These are phyloP conservation scores for Monosporascus sp. DNA, from an alignment of 2,329 filamentous ascomycete species.

Conservation along the genomic window DNA sequence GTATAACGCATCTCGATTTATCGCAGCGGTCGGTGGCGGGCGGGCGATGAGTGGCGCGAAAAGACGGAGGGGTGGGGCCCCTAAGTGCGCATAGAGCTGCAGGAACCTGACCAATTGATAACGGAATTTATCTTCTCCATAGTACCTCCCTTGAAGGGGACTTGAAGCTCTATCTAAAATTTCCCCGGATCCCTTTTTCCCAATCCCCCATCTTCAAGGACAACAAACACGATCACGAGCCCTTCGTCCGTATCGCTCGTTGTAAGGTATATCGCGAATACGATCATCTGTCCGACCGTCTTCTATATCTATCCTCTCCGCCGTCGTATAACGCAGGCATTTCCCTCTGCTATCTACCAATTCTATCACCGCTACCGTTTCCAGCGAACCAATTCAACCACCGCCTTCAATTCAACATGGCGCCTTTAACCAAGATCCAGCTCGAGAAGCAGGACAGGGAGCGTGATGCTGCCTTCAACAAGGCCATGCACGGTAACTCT, in stretches of 20 bases:
- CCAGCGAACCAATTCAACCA: neutral
- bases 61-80: no score
- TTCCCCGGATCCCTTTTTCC: neutral
- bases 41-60: no score
- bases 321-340: neutral
- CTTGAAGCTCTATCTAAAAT: neutral
- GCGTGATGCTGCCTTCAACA: slow-evolving; percentile 88
- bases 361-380: neutral
- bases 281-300: neutral
- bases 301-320: neutral
- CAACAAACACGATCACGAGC: neutral
- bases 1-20: neutral
- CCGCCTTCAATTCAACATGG: slow-evolving; percentile 35
- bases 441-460: slow-evolving; percentile 79
- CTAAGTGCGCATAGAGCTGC: no score
- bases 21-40: neutral
- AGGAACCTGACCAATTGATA: no score
- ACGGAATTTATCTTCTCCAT: no score
- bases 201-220: neutral
- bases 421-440: slow-evolving; percentile 31
- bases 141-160: neutral
- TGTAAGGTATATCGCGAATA: neutral
- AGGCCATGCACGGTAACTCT: slow-evolving; percentile 74
- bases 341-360: neutral
- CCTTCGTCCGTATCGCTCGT: neutral